A percentile compares a stretch with the other conserved stretches of the same genome.
Evolutionary conservation across 495 filamentous ascomycete genomes (phyloP).

Genomic region (Penicillium pancosmium): DNA sequence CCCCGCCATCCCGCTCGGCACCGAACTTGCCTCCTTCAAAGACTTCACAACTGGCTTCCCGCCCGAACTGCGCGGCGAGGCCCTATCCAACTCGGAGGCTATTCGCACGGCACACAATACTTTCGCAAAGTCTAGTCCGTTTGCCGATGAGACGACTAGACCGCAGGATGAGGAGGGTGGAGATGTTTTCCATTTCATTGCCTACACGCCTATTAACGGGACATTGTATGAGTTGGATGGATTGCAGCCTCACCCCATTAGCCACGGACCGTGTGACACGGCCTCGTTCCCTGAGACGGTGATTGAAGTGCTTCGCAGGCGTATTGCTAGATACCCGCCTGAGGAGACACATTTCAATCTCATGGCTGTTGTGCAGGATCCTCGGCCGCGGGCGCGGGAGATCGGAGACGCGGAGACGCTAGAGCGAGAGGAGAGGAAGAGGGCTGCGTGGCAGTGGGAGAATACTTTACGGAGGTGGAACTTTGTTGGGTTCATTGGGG

Average conservation of each 20-base stretch:
- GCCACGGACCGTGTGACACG: constrained; percentile 71
- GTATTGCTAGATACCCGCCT: constrained; percentile 83
- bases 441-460: constrained; percentile 90
- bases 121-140: constrained; percentile 85
- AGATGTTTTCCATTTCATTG: constrained; percentile 97
- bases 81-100: constrained; percentile 70
- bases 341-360: constrained; percentile 95
- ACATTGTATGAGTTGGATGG: constrained; percentile 94
- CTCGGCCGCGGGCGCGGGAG: constrained; percentile 72
- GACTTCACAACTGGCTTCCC: constrained; percentile 91
- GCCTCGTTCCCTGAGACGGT: constrained; percentile 79
- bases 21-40: constrained; percentile 73
- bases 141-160: constrained; percentile 83
- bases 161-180: constrained; percentile 56
- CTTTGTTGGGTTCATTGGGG: constrained; percentile 93
- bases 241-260: constrained; percentile 87
- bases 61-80: constrained; percentile 71
- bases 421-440: constrained; percentile 79
- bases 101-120: constrained; percentile 93
- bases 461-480: constrained; percentile 92
- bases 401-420: constrained; percentile 81
- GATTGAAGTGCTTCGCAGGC: constrained; percentile 80
- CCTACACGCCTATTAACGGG: constrained; percentile 81
- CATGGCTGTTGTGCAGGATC: constrained; percentile 86
- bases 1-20: constrained; percentile 50